Base-by-base conservation (phyloP, 2,329 filamentous ascomycete species). In the Pseudodiploospora longispora region DNA sequence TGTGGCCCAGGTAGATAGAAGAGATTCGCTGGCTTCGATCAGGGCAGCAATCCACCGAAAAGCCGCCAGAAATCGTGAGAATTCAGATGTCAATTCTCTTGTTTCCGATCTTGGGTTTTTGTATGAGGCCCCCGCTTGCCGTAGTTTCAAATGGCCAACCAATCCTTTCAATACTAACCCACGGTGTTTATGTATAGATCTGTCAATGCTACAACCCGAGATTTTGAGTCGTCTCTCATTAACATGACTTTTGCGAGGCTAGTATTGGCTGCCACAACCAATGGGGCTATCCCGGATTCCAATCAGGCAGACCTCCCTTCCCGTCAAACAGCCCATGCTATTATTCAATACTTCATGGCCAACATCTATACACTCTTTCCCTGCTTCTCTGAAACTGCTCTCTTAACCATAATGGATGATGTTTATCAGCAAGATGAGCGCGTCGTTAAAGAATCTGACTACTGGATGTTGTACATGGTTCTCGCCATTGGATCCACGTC, bases 31-130 rank as follows among this genome's bases (percentile, higher is more conserved):
- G 30, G 76, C 78, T 2, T 71, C 67, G 27, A 83, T 83, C 47
- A 71, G 75, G 36, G 78, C 75, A 33, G 78, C 78, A 35, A 81
- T 83, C 40, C 75, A 80, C 55, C 77, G 78, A 34, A 83, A 82
- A 54, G 80, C 78, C 12, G 78, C 74, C n/a, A 69, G 74, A 45
- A 76, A 69, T 53, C 72, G 78, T 36, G 91, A 96, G 61, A 85
- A 86, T 38, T 85, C 83, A 0, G 87, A 95, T 61, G 88, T 96
- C 43, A 91, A 96, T 64, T 84, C 93, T 42, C 71, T 97, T 3
- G 87, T 96, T 27, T 94, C 90, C 1, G 90, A 95, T 58, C 95
- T 97, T 71, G 90, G 90, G 43, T 91, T 88, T 57, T 68, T 96
- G 82, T 94, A 62, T 64, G 83, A 61, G 27, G 35, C 10, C 9